These are phyloP conservation scores for Bruguiera gymnorhiza DNA, from an alignment of 345 rosid species.

Conservation along the genomic window DNA sequence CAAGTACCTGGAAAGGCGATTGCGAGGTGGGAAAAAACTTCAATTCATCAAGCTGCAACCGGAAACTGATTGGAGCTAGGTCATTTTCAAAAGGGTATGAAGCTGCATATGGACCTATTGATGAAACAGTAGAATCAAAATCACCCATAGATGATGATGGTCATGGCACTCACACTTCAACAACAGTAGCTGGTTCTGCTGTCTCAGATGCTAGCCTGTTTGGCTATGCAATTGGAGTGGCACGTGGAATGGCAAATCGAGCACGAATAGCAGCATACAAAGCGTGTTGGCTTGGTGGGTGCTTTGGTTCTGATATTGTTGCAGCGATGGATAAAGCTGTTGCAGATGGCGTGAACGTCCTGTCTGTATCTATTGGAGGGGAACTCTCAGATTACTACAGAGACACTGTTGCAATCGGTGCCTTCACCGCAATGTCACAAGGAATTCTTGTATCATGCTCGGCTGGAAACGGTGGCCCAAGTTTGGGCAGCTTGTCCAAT, in stretches of 20 bases:
- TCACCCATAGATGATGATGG: slow-evolving; percentile 35
- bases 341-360: slow-evolving; percentile 24
- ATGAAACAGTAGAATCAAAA: slow-evolving; percentile 24
- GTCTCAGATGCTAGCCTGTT: slow-evolving; percentile 31
- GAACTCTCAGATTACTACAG: slow-evolving; percentile 18
- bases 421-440: slow-evolving; percentile 20
- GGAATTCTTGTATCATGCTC: slow-evolving; percentile 29
- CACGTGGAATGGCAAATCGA: slow-evolving; percentile 30
- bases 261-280: slow-evolving; percentile 30
- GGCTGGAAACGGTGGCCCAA: slow-evolving; percentile 26
- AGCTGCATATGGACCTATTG: slow-evolving; percentile 27
- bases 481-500: slow-evolving; percentile 23
- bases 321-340: slow-evolving; percentile 27
- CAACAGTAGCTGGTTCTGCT: slow-evolving; percentile 30
- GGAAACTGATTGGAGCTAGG: slow-evolving; percentile 30
- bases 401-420: slow-evolving; percentile 25
- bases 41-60: slow-evolving; percentile 28
- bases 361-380: slow-evolving; percentile 28
- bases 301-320: slow-evolving; percentile 25
- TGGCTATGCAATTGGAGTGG: slow-evolving; percentile 25
- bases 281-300: slow-evolving; percentile 28
- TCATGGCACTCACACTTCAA: slow-evolving; percentile 34
- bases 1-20: slow-evolving; percentile 27
- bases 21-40: slow-evolving; percentile 29
- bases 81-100: slow-evolving; percentile 27